Percentiles rank a stretch among this genome's conserved stretches.
Conservation (phyloP, 495 filamentous ascomycete species). For the Cercophora newfieldiana region DNA sequence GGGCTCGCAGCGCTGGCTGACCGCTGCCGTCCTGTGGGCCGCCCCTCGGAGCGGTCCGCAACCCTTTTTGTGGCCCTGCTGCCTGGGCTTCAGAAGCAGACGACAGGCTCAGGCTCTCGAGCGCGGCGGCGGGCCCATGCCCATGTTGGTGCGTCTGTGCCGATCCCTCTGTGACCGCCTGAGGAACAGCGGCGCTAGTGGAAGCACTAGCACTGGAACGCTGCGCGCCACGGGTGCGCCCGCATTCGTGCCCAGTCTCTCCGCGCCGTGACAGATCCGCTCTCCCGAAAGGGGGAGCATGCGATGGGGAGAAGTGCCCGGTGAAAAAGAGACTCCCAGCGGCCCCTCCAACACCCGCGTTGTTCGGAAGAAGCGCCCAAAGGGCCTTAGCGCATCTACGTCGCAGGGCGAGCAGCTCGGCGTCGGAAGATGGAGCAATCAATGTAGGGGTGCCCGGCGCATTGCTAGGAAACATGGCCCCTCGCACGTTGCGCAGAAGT, state of each 20-base stretch:
- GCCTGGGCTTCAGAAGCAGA: neutral
- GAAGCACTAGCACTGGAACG: neutral
- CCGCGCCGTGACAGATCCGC: neutral
- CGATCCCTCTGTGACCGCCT: neutral
- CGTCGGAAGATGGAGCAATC: constrained; percentile 47
- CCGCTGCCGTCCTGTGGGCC: constrained; percentile 8
- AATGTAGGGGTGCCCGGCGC: constrained; percentile 50
- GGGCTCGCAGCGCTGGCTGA: constrained; percentile 10
- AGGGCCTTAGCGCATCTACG: constrained; percentile 55
- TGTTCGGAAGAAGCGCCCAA: constrained; percentile 49
- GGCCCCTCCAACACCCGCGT: neutral
- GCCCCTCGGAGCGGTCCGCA: constrained; percentile 11
- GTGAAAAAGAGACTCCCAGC: neutral
- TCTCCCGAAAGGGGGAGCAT: neutral
- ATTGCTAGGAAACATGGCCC: constrained; percentile 79
- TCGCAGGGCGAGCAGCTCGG: constrained; percentile 49
- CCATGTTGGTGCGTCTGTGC: constrained; percentile 13
- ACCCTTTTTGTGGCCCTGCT: constrained; percentile 1
- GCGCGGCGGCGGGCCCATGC: neutral
- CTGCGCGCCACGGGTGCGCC: neutral
- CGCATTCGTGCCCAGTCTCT: neutral
- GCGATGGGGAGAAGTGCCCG: neutral
- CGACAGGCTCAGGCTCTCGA: neutral
- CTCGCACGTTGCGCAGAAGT: constrained; percentile 69
- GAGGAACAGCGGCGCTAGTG: constrained; percentile 1